Evolutionary conservation across 2,329 filamentous ascomycete species (phyloP).

Genomic region (Biscogniauxia marginata): DNA sequence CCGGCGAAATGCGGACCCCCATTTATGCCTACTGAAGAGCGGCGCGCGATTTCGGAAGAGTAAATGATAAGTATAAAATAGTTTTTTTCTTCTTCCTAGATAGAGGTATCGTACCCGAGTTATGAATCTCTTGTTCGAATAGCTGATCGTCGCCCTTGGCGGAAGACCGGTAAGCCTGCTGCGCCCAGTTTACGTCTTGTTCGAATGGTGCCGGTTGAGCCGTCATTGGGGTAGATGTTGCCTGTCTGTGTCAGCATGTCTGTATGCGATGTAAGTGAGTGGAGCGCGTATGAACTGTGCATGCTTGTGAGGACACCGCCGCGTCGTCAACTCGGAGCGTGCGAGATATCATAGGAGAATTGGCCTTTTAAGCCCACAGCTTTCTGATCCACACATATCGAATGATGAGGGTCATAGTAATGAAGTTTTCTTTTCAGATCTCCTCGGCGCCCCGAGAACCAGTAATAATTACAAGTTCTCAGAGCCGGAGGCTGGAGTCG

Average conservation of each 20-base stretch:
- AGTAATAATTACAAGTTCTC: neutral
- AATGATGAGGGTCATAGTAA: conserved; percentile 13
- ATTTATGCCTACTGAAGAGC: neutral
- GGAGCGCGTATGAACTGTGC: neutral
- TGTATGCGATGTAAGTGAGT: neutral
- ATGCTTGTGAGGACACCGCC: neutral
- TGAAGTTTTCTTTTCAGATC: conserved; percentile 12
- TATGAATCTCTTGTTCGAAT: neutral
- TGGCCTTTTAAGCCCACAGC: neutral
- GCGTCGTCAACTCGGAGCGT: neutral
- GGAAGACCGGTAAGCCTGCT: neutral
- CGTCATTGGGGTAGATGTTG: neutral
- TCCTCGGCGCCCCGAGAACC: conserved; percentile 13
- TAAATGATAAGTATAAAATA: neutral
- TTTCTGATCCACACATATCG: neutral
- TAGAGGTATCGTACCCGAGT: neutral
- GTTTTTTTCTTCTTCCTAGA: neutral
- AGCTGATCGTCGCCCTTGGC: neutral
- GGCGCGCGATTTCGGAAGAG: neutral
- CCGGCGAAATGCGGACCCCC: neutral
- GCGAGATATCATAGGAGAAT: neutral
- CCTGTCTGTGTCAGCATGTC: neutral
- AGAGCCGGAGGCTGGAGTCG: conserved; percentile 17
- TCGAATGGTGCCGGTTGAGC: neutral
- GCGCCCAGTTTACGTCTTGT: neutral